A percentile compares a stretch with the other conserved stretches of the same genome.
Evolutionary conservation across 495 filamentous ascomycete genomes (phyloP).

Genomic region (Tuber borchii): DNA sequence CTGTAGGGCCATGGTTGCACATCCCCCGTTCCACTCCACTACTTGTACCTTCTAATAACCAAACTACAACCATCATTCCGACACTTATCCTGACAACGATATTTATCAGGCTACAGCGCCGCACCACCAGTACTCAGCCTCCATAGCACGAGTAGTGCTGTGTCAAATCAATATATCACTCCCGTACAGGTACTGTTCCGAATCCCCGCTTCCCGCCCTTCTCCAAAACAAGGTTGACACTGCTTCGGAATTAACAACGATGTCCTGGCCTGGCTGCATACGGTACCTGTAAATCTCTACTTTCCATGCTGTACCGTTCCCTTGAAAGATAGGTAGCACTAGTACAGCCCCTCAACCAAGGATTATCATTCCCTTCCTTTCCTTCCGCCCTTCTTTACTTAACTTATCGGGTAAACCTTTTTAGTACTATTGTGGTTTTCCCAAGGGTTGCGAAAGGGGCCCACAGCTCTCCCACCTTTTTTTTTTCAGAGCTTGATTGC

Average conservation of each 20-base stretch:
- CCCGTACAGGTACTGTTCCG: neutral
- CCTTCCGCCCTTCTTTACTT: neutral
- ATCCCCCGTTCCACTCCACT: neutral
- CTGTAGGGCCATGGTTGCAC: neutral
- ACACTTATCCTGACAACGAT: neutral
- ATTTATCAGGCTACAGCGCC: too few species aligned
- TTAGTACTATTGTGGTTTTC: too few species aligned
- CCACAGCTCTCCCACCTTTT: too few species aligned
- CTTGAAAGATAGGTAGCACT: neutral
- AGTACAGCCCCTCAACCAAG: neutral
- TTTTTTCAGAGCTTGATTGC: too few species aligned
- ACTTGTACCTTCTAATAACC: neutral
- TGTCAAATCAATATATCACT: neutral
- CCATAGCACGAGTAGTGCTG: neutral
- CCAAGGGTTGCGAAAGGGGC: too few species aligned
- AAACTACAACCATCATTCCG: neutral
- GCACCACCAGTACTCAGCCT: neutral
- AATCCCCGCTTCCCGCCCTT: conserved; percentile 1
- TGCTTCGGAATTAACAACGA: neutral
- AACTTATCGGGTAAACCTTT: neutral
- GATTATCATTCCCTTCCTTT: neutral
- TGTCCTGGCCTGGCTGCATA: neutral
- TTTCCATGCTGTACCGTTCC: neutral
- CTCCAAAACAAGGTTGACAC: neutral
- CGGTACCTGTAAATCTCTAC: neutral